Conservation (phyloP, 192 early-diverging fungal genomes). For the Dissophora ornata region DNA sequence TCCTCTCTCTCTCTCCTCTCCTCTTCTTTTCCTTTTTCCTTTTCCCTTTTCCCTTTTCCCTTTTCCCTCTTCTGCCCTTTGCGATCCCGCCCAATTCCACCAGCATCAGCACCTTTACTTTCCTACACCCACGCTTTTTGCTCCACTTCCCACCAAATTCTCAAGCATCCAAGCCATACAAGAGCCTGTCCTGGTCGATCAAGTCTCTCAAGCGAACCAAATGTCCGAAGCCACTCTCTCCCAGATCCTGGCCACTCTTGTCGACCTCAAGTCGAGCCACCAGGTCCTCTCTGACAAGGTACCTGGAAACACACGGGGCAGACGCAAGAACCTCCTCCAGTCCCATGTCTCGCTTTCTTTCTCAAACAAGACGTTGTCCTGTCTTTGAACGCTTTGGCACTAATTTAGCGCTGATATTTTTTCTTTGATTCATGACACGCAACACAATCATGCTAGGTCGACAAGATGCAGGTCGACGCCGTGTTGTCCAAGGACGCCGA, state of each 20-base stretch:
- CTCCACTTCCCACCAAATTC: neutral
- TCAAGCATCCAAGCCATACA: too few relatives aligned
- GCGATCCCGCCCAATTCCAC: slow-evolving; percentile 8
- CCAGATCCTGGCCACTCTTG: slow-evolving; percentile 38
- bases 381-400: too few relatives aligned
- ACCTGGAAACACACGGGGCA: too few relatives aligned
- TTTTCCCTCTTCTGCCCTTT: slow-evolving; percentile 18
- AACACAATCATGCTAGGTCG: slow-evolving; percentile 24
- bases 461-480: slow-evolving; percentile 37
- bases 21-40: slow-evolving; percentile 27
- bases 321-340: too few relatives aligned
- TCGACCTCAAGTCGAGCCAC: slow-evolving; percentile 35
- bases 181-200: neutral
- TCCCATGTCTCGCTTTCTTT: too few relatives aligned
- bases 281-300: slow-evolving; percentile 47
- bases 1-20: slow-evolving; percentile 18
- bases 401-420: too few relatives aligned
- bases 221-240: slow-evolving; percentile 50
- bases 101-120: neutral
- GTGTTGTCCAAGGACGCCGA: slow-evolving; percentile 18
- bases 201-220: neutral
- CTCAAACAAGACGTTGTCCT: too few relatives aligned
- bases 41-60: slow-evolving; percentile 34
- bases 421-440: neutral
- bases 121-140: neutral